These are phyloP conservation scores for Phylloporus sp. DNA, from an alignment of 768 basidiomycete genomes.

Conservation along the genomic window DNA sequence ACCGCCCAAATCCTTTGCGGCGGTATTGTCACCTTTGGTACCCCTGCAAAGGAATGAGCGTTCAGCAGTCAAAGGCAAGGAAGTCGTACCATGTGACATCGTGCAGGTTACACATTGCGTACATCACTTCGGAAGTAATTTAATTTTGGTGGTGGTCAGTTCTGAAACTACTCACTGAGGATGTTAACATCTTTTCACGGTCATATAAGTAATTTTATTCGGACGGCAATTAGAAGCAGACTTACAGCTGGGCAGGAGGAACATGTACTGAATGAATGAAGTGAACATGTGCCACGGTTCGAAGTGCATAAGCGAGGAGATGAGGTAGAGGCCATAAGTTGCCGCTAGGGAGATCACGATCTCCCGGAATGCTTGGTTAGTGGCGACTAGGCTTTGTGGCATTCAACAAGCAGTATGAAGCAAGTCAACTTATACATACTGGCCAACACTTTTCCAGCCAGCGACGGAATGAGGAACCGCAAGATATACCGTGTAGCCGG, in stretches of 20 bases:
- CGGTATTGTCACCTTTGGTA: slow-evolving; percentile 88
- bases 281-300: slow-evolving; percentile 99
- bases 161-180: slow-evolving; percentile 46
- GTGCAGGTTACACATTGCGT: slow-evolving; percentile 90
- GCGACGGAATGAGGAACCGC: slow-evolving; percentile 70
- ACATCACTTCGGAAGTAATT: slow-evolving; percentile 59
- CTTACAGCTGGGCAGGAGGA: slow-evolving; percentile 76
- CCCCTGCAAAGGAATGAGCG: slow-evolving; percentile 49
- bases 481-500: slow-evolving; percentile 85
- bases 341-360: slow-evolving; percentile 78
- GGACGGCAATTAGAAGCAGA: slow-evolving; percentile 4
- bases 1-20: slow-evolving; percentile 83
- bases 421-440: slow-evolving; percentile 43
- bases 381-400: slow-evolving; percentile 49
- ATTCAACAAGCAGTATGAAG: slow-evolving; percentile 22
- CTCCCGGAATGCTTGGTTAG: slow-evolving; percentile 71
- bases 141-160: not conserved
- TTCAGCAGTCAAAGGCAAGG: not conserved
- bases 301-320: slow-evolving; percentile 82
- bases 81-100: slow-evolving; percentile 69
- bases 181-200: slow-evolving; percentile 64
- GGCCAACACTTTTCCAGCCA: slow-evolving; percentile 70
- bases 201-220: slow-evolving; percentile 6
- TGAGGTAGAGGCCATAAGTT: slow-evolving; percentile 81
- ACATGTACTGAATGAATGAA: slow-evolving; percentile 87